Evolutionary conservation across 805 yeast genomes (phyloP), one percentile per base, ranked within the genome.

Genomic region (Hanseniaspora valbyensis): DNA sequence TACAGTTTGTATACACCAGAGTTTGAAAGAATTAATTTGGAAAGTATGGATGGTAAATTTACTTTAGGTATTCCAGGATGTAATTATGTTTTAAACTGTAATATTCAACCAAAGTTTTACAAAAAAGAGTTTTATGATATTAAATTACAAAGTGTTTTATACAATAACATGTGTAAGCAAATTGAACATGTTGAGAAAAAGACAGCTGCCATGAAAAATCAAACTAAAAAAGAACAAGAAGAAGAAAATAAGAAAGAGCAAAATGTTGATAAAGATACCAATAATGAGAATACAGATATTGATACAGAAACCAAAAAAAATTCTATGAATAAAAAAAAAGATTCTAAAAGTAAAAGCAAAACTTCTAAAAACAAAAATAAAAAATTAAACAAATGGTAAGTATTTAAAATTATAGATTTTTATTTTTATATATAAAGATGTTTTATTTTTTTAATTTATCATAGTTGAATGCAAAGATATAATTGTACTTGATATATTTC

Each of bases 1-100:
- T 81, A 74, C 67, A 84, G 86, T 0, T 60, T 84, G 42, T 75
- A 72, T 71, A 75, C 83, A 7, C 95, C 96, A 0, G 78, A 83
- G 14, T 69, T 86, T 24, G 75, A 74, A 33, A 75, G 73, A 18
- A 63, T 72, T 38, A 70, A 71, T 21, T 87, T 90, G 21, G 92
- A 86, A 2, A 72, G 78, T 49, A 54, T 53, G n/a, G 55, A 56
- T 14, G 61, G 60, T 7, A 62, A 58, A 52, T 40, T 24, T 16
- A 48, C 51, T 26, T 4, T 48, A 21, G 44, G 44, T 40, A 69
- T 87, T 50, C 80, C 82, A 43, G 92, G 89, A 59, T 85, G 96
- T 64, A 66, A 70, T 14, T 61, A 76, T n/a, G 44, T 50, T 30
- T 21, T 50, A 2, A 50, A 50, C 25, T 50, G 52, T 26, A 32